Base-by-base conservation (phyloP, 805 yeast species). In the Candida lessepsii region DNA sequence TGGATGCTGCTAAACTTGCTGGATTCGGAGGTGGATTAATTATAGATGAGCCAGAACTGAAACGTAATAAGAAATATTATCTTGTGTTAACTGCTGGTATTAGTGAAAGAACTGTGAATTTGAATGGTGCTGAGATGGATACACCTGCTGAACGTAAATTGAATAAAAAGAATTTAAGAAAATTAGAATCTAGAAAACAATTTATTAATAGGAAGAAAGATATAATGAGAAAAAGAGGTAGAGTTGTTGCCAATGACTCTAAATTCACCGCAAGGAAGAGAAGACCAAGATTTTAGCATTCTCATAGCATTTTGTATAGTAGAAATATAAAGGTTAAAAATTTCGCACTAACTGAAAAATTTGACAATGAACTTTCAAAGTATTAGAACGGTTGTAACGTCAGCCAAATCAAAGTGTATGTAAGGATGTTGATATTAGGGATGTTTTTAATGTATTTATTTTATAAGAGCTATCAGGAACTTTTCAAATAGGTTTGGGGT, bases 21-120 rank as follows among this genome's bases (percentile, higher is more conserved):
- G 99, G 99, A 1, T 93, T 93, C 61, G 91, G 88, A 42, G 97
- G 99, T 56, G 99, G 99, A 47, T 71, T 91, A 50, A 89, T 93
- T 17, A 76, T 91, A 27, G 99, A 93, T 61, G 91, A 90, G 46
- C 95, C 96, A 4, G 97, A 93, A 52, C 80, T 89, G 25, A 90
- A 87, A 59, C 86, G 85, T 61, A 87, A 91, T 58, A 88, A 83
- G 62, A 93, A 93, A 64, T 87, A 84, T 61, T 93, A 93, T 58
- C 66, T 93, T 44, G 96, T 93, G 14, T 68, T 93, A 46, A 83
- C 90, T 35, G 95, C 97, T 1, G 96, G 96, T 43, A 75, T 74
- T 40, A 70, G 84, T n/a, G 86, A 82, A 3, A 76, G 82, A 49
- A 80, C 76, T 20, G 73, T 90, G 49, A 90, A 91, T 57, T 70